phyloP scores from a whole-genome alignment of 1,284 basidiomycete genomes.

The Trichosporon faecale region DNA sequence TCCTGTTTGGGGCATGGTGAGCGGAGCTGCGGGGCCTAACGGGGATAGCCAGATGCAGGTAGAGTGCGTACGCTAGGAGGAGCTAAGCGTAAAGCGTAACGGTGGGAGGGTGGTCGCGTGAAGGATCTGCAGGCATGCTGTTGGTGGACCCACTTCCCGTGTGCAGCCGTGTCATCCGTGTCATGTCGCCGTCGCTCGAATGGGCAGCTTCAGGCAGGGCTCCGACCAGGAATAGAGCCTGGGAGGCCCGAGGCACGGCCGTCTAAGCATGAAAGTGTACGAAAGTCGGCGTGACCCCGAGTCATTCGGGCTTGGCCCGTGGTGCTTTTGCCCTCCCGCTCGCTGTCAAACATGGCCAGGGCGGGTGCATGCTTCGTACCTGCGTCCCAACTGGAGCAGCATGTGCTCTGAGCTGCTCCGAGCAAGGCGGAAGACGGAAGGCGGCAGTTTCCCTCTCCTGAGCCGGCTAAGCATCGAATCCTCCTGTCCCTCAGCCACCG shows the following conservation, averaged over 20 bases:
- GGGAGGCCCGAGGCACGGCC: background rate
- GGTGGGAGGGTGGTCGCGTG: background rate
- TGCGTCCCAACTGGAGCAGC: background rate
- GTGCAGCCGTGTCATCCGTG: background rate
- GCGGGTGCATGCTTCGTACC: background rate
- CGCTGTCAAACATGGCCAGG: background rate
- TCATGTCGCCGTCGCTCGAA: no score
- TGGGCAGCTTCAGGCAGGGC: background rate
- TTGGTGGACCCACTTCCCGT: background rate
- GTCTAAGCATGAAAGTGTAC: background rate
- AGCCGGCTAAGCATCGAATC: background rate
- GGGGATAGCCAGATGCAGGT: background rate
- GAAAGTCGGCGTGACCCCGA: conserved; percentile 1
- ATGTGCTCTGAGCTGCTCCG: background rate
- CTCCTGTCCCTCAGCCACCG: background rate
- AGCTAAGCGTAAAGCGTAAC: conserved; percentile 2
- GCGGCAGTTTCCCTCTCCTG: background rate
- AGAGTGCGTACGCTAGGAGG: background rate
- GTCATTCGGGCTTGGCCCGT: background rate
- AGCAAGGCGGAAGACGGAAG: background rate
- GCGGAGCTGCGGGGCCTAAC: background rate
- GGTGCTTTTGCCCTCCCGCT: background rate
- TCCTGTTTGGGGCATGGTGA: no score
- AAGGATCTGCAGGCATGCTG: background rate
- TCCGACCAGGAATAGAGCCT: background rate